These are phyloP conservation scores for Didymella glomerata DNA, from an alignment of 2,329 filamentous ascomycete species.

Conservation along the genomic window DNA sequence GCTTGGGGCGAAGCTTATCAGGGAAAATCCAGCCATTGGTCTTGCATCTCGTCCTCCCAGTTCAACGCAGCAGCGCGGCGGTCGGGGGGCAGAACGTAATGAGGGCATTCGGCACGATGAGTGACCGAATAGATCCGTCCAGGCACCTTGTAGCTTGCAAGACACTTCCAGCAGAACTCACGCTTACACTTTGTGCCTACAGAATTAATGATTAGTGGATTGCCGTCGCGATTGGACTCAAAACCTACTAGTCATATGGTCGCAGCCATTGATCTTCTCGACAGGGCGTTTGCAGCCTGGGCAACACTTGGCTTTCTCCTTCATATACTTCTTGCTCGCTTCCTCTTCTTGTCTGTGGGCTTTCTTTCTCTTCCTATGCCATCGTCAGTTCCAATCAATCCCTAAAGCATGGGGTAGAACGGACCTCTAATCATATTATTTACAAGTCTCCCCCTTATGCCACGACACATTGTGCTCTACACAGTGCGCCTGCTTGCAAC, in stretches of 20 bases:
- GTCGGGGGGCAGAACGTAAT: not conserved
- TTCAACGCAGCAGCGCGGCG: not conserved
- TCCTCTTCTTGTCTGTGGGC: slow-evolving; percentile 39
- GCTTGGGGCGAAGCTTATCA: too few species aligned
- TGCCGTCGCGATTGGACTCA: not conserved
- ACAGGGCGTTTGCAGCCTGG: slow-evolving; percentile 52
- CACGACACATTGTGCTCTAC: slow-evolving; percentile 46
- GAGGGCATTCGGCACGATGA: not conserved
- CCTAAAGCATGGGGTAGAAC: not conserved
- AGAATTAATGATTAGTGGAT: not conserved
- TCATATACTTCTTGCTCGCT: slow-evolving; percentile 43
- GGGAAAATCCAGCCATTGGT: not conserved
- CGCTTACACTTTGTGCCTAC: slow-evolving; percentile 48
- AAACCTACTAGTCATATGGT: slow-evolving; percentile 51
- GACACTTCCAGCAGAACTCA: slow-evolving; percentile 54
- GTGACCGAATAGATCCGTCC: not conserved
- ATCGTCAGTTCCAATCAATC: not conserved
- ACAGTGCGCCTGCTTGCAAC: slow-evolving; percentile 51
- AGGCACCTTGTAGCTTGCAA: slow-evolving; percentile 34
- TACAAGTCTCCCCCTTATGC: slow-evolving; percentile 53
- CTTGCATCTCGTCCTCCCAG: not conserved
- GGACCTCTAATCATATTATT: slow-evolving; percentile 50
- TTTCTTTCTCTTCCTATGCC: slow-evolving; percentile 30
- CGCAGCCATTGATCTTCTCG: slow-evolving; percentile 53
- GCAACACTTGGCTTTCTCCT: slow-evolving; percentile 49